Evolutionary conservation across 768 basidiomycete species (phyloP).

Genomic region (Collybiopsis confluens): DNA sequence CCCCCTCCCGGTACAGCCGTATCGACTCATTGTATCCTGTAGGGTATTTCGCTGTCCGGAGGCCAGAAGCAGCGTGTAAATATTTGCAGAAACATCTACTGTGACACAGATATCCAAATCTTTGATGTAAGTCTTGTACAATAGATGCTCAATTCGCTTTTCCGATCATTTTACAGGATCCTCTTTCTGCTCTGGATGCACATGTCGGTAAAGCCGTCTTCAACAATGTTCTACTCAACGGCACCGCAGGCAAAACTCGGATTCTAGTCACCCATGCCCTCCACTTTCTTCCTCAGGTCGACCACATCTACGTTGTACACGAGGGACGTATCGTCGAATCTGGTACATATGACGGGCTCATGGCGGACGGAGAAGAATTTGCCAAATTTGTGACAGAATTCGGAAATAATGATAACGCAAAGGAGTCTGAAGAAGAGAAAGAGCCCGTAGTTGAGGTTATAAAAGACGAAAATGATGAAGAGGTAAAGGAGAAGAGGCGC

Average conservation of each 20-base stretch:
- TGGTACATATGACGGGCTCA: slow-evolving; percentile 74
- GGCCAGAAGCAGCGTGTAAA: slow-evolving; percentile 79
- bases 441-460: slow-evolving; percentile 39
- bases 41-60: slow-evolving; percentile 85
- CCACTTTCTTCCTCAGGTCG: slow-evolving; percentile 84
- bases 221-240: slow-evolving; percentile 72
- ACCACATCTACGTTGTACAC: slow-evolving; percentile 77
- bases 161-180: slow-evolving; percentile 45
- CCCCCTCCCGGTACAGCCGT: no score
- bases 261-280: slow-evolving; percentile 90
- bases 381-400: slow-evolving; percentile 73
- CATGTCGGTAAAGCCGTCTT: slow-evolving; percentile 89
- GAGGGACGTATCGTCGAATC: slow-evolving; percentile 77
- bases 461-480: slow-evolving; percentile 28
- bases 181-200: slow-evolving; percentile 87
- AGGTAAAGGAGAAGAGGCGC: slow-evolving; percentile 26
- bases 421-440: slow-evolving; percentile 40
- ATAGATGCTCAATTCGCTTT: background rate
- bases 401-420: slow-evolving; percentile 59
- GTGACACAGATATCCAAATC: slow-evolving; percentile 79
- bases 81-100: slow-evolving; percentile 85
- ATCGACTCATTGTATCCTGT: slow-evolving; percentile 11
- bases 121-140: slow-evolving; percentile 60
- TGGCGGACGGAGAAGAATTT: slow-evolving; percentile 62
- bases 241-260: slow-evolving; percentile 65